Evolutionary conservation across 2,329 filamentous ascomycete species (phyloP), one percentile per base, ranked within the genome.

Genomic region (Didymella glomerata): DNA sequence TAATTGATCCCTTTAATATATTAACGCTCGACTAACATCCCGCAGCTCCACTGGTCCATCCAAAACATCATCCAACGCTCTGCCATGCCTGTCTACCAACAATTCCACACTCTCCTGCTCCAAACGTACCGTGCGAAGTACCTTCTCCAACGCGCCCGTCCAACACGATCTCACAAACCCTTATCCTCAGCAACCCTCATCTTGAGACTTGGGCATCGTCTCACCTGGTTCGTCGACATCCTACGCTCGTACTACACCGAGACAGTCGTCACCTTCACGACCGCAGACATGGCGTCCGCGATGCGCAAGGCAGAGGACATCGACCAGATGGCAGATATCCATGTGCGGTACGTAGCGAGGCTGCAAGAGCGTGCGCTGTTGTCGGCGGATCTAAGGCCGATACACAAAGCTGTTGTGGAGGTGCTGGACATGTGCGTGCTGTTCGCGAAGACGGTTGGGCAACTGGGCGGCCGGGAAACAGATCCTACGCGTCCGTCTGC

Each of bases 171-270:
- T 2, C 46, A 57, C 13, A 25, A 44, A 8, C 53, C 54, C 7
- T 30, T 48, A 7, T 9, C 8, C 1, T 34, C 41, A 60, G 24
- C 69, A 51, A 42, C 63, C 20, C 47, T 61, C 4, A 57, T 58
- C 40, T 88, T 86, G 71, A 79, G 82, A 16, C 79, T 94, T 9
- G 87, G 91, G 36, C 86, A 88, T 28, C 86, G 85, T 48, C 81
- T 96, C 3, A 79, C 93, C 11, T 94, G 91, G 90, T 94, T 96
- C 76, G 85, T 86, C 64, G 89, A 88, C 63, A 86, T 85, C 0
- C 69, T 97, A 1, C 89, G 92, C 68, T 88, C 88, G 9, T 95
- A 97, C 71, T 79, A 96, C 4, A 88, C 88, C 3, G 89, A 87
- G 16, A 83, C 92, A 2, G 90, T 93, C 1, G 82, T 96, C 0